Evolutionary conservation across 768 basidiomycete genomes (phyloP).

Genomic region (Suillus sp.): DNA sequence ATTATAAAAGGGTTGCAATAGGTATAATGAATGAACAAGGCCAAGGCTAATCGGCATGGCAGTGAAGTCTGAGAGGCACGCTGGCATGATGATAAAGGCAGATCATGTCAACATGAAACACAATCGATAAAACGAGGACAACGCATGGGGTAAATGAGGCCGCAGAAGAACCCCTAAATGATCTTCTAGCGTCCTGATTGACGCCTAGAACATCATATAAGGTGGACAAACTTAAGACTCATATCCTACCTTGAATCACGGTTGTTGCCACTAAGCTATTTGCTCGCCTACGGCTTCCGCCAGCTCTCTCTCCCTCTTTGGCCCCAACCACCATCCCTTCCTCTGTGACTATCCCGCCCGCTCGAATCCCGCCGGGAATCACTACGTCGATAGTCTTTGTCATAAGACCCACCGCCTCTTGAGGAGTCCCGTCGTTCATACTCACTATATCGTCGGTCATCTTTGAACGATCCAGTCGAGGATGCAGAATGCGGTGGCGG

Average conservation of each 20-base stretch:
- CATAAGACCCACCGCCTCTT: conserved; percentile 16
- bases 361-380: conserved; percentile 24
- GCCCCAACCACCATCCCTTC: conserved; percentile 14
- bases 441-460: conserved; percentile 21
- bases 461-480: conserved; percentile 17
- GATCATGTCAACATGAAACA: neutral
- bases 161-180: neutral
- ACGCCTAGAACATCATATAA: conserved; percentile 4
- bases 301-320: conserved; percentile 10
- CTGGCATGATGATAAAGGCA: neutral
- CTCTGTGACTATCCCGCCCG: conserved; percentile 15
- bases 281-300: neutral
- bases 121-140: neutral
- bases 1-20: neutral
- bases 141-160: neutral
- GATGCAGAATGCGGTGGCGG: conserved; percentile 23
- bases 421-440: conserved; percentile 9
- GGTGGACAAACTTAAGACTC: neutral
- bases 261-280: neutral
- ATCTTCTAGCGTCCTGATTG: neutral
- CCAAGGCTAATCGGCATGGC: neutral
- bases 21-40: conserved; percentile 6
- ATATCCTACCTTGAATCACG: neutral
- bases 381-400: conserved; percentile 17
- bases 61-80: neutral